These are phyloP conservation scores for Allium sativum DNA, from an alignment of 106 monocot genomes.

Conservation along the genomic window DNA sequence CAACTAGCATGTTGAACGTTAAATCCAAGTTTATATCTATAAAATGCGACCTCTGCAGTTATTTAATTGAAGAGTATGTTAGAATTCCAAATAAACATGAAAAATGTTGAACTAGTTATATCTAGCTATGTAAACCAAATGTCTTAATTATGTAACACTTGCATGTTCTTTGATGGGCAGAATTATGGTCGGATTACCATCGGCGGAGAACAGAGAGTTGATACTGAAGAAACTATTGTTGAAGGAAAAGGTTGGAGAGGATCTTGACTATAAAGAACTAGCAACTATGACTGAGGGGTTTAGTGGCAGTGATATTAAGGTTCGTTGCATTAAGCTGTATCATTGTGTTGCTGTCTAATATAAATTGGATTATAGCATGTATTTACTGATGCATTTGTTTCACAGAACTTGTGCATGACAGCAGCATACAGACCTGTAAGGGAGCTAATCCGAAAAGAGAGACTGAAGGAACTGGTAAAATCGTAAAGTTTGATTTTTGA, in stretches of 20 bases:
- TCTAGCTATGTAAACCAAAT: too few species aligned
- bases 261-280: conserved; percentile 62
- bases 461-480: conserved; percentile 63
- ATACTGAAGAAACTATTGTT: conserved; percentile 62
- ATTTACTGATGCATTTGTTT: conserved; percentile 7
- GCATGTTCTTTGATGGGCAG: conserved; percentile 21
- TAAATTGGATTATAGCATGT: not conserved
- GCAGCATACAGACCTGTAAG: conserved; percentile 85
- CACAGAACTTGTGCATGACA: conserved; percentile 76
- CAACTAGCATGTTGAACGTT: too few species aligned
- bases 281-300: conserved; percentile 79
- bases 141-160: not conserved
- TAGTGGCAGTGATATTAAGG: conserved; percentile 91
- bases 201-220: conserved; percentile 47
- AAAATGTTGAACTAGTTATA: too few species aligned
- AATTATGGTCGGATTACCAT: conserved; percentile 82
- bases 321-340: conserved; percentile 10
- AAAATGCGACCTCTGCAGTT: too few species aligned
- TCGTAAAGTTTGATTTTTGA: too few species aligned
- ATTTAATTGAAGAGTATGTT: too few species aligned
- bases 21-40: too few species aligned
- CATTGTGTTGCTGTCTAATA: not conserved
- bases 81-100: too few species aligned
- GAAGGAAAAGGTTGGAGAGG: conserved; percentile 66
- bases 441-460: conserved; percentile 68